Percentiles rank a stretch among this genome's conserved stretches.
These are phyloP conservation scores for Xylaria sp. DNA, from an alignment of 2,329 filamentous ascomycete genomes.

Conservation along the genomic window DNA sequence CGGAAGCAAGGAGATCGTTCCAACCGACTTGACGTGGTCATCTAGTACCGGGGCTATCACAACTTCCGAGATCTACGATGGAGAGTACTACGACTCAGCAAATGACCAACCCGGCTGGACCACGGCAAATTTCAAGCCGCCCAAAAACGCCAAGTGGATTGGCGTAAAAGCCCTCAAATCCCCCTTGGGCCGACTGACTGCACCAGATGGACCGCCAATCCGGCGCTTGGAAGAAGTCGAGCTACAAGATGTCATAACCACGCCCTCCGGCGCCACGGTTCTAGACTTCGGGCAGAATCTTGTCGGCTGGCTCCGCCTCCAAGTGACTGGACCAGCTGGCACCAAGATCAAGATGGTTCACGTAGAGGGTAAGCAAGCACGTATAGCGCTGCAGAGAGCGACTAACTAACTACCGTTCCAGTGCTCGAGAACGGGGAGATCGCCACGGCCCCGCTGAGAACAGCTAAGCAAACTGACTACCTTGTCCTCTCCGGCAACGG, in stretches of 20 bases:
- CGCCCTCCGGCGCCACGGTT: constrained; percentile 56
- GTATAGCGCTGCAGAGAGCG: neutral
- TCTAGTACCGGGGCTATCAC: constrained; percentile 42
- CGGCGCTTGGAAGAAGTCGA: constrained; percentile 44
- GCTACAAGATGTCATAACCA: constrained; percentile 44
- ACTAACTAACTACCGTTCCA: constrained; percentile 40
- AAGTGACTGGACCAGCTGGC: constrained; percentile 49
- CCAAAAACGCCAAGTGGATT: constrained; percentile 48
- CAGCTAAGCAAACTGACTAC: constrained; percentile 41
- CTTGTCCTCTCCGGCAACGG: constrained; percentile 55
- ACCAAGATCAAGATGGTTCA: constrained; percentile 59
- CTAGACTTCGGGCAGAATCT: constrained; percentile 63
- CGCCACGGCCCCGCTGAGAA: constrained; percentile 44
- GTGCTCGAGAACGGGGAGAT: constrained; percentile 60
- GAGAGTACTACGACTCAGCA: constrained; percentile 48
- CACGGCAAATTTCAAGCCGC: constrained; percentile 43
- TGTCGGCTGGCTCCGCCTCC: constrained; percentile 54
- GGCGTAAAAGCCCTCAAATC: constrained; percentile 40
- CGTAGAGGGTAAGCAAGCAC: constrained; percentile 56
- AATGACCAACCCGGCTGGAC: constrained; percentile 44
- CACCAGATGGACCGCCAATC: constrained; percentile 50
- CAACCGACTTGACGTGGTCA: constrained; percentile 49
- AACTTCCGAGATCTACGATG: constrained; percentile 46
- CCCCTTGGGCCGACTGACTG: constrained; percentile 42
- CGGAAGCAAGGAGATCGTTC: constrained; percentile 38